Evolutionary conservation across 1,284 basidiomycete genomes (phyloP), one percentile per base, ranked within the genome.

Genomic region (Jaminaea rosea): DNA sequence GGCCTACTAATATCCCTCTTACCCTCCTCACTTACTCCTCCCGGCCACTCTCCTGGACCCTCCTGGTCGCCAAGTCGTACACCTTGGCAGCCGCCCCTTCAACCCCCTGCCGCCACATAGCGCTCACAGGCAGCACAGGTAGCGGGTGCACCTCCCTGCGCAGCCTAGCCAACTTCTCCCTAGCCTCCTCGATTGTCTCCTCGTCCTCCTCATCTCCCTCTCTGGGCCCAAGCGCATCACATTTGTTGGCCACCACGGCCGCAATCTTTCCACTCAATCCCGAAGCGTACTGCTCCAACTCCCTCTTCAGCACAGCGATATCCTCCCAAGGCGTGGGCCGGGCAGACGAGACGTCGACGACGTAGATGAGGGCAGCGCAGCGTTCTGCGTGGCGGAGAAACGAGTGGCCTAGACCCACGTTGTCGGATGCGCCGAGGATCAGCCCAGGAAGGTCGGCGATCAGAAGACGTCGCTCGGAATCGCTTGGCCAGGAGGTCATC

Each of bases 401-500:
- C 0, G 86, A 85, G 74, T 97, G 91, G 0, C 94, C 94, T 0
- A 98, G 80, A 1, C 93, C 93, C 37, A 90, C 83, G 73, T 93
- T 88, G 60, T 87, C 82, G 1, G 89, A 87, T 0, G 92, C 88
- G 9, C 82, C 80, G 6, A 82, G 81, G 46, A 97, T 85, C 26
- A 98, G 82, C 10, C 93, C 93, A 0, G 94, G 93, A 69, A 97
- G 94, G 76, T 99, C 93, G n/a, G 91, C 87, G 52, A 99, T 84
- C 1, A 88, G 92, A 77, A 97, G 91, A 2, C 93, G 82, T 70
- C 28, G 36, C 17, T 15, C 42, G 9, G 29, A 8, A 15, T 31
- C 29, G 9, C 9, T 31, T 8, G 8, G 9, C 29, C 9, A 8
- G 29, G 8, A 8, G 29, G 29, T 31, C 8, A 15, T 31, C 15